A percentile compares a stretch with the other conserved stretches of the same genome.
phyloP scores from a whole-genome alignment of 305 asterid genomes.

The Fraxinus platypoda region DNA sequence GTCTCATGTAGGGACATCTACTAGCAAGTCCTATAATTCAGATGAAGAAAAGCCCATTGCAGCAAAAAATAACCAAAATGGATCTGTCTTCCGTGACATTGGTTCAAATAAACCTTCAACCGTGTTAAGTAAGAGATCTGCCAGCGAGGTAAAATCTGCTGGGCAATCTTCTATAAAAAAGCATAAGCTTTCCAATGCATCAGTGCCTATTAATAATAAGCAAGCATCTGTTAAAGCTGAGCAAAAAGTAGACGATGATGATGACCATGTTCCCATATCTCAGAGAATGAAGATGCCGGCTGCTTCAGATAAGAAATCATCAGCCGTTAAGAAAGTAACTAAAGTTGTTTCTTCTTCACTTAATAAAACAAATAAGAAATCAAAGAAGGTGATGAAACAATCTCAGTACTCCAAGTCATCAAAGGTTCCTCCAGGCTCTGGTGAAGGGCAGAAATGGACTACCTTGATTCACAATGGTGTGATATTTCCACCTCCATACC shows the following conservation, averaged over 20 bases:
- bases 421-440: conserved; percentile 80
- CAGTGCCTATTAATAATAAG: conserved; percentile 21
- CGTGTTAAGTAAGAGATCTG: conserved; percentile 40
- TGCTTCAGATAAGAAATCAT: conserved; percentile 48
- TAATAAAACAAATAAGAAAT: conserved; percentile 48
- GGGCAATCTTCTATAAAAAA: conserved; percentile 37
- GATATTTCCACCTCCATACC: conserved; percentile 93
- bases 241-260: conserved; percentile 55
- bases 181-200: conserved; percentile 38
- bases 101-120: conserved; percentile 23
- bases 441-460: conserved; percentile 98
- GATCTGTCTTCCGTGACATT: conserved; percentile 23
- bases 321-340: conserved; percentile 38
- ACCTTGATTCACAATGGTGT: conserved; percentile 92
- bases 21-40: conserved; percentile 39
- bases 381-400: conserved; percentile 52
- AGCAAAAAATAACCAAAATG: conserved; percentile 36
- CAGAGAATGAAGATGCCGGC: conserved; percentile 66
- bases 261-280: conserved; percentile 70
- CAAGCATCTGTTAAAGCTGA: conserved; percentile 34
- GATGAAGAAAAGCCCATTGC: conserved; percentile 49
- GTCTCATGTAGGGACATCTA: conserved; percentile 43
- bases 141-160: conserved; percentile 32
- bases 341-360: conserved; percentile 45
- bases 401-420: conserved; percentile 75